A percentile compares a stretch with the other conserved stretches of the same genome.
Evolutionary conservation across 2,329 filamentous ascomycete genomes (phyloP).

Genomic region (Aschersonia sp.): DNA sequence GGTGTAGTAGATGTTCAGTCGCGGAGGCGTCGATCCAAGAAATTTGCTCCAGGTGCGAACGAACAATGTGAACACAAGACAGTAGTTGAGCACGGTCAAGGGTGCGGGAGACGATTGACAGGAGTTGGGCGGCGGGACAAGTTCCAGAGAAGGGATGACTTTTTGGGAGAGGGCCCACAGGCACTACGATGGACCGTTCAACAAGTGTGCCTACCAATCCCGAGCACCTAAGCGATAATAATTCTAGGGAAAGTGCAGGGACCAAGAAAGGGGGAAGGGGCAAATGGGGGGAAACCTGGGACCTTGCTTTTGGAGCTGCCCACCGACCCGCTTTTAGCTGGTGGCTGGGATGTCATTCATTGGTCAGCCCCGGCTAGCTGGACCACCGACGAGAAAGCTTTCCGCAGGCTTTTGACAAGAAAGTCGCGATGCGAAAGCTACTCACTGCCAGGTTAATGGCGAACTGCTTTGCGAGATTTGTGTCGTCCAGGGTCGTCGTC

Average conservation of each 20-base stretch:
- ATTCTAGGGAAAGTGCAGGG: slow-evolving; percentile 19
- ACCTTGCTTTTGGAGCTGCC: slow-evolving; percentile 11
- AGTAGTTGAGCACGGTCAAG: background rate
- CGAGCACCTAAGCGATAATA: slow-evolving; percentile 34
- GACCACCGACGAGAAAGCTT: slow-evolving; percentile 8
- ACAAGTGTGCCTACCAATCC: slow-evolving; percentile 10
- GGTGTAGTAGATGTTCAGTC: background rate
- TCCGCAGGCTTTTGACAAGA: slow-evolving; percentile 2
- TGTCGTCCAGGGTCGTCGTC: too few species aligned
- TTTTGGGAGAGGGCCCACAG: background rate
- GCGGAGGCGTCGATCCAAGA: background rate
- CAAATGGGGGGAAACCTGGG: slow-evolving; percentile 6
- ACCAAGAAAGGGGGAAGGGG: slow-evolving; percentile 28
- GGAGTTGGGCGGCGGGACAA: background rate
- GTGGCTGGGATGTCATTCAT: slow-evolving; percentile 14
- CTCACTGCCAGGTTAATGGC: background rate
- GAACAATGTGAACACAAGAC: too few species aligned
- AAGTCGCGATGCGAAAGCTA: background rate
- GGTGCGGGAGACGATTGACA: background rate
- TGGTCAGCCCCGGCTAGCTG: slow-evolving; percentile 7
- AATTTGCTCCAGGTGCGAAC: too few species aligned
- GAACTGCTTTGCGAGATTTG: background rate
- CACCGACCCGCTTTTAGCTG: slow-evolving; percentile 14
- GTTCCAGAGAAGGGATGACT: background rate
- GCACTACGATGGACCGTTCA: too few species aligned